Percentiles rank a stretch among this genome's conserved stretches.
These are phyloP conservation scores for Colletotrichum echinochloae DNA, from an alignment of 2,329 filamentous ascomycete genomes.

Conservation along the genomic window DNA sequence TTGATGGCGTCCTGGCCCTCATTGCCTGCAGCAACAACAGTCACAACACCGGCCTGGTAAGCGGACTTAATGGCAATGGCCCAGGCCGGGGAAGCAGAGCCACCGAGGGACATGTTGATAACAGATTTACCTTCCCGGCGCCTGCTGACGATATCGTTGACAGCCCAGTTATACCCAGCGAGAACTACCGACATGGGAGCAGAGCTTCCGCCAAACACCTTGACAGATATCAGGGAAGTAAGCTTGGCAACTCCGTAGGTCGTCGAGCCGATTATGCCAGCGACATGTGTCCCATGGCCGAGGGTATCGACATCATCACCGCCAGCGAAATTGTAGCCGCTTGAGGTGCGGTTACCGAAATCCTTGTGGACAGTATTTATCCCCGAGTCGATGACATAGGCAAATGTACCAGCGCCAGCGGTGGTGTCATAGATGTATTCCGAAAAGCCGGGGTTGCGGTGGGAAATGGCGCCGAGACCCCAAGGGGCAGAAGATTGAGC, in stretches of 20 bases:
- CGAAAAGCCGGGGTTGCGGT: constrained; percentile 49
- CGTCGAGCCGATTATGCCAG: constrained; percentile 58
- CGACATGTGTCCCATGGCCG: constrained; percentile 62
- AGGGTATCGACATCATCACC: constrained; percentile 51
- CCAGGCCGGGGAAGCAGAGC: constrained; percentile 54
- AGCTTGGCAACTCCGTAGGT: constrained; percentile 61
- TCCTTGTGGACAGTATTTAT: constrained; percentile 60
- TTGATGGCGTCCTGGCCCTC: constrained; percentile 49
- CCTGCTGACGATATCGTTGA: constrained; percentile 57
- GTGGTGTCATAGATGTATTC: constrained; percentile 56
- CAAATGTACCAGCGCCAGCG: constrained; percentile 56
- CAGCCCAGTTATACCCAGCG: constrained; percentile 56
- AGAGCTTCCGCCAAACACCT: constrained; percentile 55
- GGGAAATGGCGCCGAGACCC: constrained; percentile 61
- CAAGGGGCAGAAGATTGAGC: constrained; percentile 55
- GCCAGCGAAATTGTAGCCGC: constrained; percentile 52
- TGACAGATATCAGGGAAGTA: constrained; percentile 56
- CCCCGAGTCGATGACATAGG: constrained; percentile 69
- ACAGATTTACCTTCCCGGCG: constrained; percentile 58
- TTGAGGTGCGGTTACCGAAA: constrained; percentile 57
- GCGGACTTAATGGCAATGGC: constrained; percentile 64
- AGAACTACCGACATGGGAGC: constrained; percentile 48
- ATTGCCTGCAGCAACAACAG: constrained; percentile 69
- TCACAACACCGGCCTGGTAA: constrained; percentile 59
- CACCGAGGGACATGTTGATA: constrained; percentile 68